Base-by-base conservation (phyloP, 164 flowering plant species). In the Houttuynia cordata region DNA sequence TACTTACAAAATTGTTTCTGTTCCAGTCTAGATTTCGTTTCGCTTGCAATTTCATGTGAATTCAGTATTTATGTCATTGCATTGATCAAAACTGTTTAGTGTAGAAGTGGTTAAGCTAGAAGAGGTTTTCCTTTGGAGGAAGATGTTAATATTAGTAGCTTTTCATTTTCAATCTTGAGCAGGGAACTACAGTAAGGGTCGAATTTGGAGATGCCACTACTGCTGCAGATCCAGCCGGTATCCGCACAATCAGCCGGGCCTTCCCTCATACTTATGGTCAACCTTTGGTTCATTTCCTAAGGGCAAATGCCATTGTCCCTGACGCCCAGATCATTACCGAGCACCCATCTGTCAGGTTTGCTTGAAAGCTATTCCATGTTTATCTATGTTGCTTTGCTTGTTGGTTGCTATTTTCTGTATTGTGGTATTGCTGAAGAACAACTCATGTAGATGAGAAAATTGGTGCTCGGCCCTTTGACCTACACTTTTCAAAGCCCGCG, bases 161-260 rank as follows among this genome's bases (percentile, higher is more conserved):
- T n/a, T n/a, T n/a, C n/a, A 3, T 14, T 42, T 42, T 42, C 12
- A 12, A 10, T 42, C n/a, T n/a, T n/a, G 56, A 40, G 47, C 79
- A 93, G 99, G 99, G 99, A 67, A 88, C 92, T 50, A 71, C 92
- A 41, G 97, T 93, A 39, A 80, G 97, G 68, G 97, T 93, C 14
- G 99, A 93, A 67, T 84, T 86, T 67, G 93, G 97, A 67, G 99
- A 87, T 81, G 76, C 74, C 49, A 81, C 97, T n/a, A 79, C 86
- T 53, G 72, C 92, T 59, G 68, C 83, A 24, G 97, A 93, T 57
- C 78, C 76, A 7, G 61, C 86, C 34, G 96, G 79, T 72, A 79
- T 79, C 51, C 80, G 73, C 51, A 60, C 78, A 71, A 81, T 93
- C 0, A 71, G 80, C 63, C 77, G 86, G 50, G 70, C 70, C 41